These are phyloP conservation scores for Epichloe typhina DNA, from an alignment of 2,329 filamentous ascomycete species.

Conservation along the genomic window DNA sequence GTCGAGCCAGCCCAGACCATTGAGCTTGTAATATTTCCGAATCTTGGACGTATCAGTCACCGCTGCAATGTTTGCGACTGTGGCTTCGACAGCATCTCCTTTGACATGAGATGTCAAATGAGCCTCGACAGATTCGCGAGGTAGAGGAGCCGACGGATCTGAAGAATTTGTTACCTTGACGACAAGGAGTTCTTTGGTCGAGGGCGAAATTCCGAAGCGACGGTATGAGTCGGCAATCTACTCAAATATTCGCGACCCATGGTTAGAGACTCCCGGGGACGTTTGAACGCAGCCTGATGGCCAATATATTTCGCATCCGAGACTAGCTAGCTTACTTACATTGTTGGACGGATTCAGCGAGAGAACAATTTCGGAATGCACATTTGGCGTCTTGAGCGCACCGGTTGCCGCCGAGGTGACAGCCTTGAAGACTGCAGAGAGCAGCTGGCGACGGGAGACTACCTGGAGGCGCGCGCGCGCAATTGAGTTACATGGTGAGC, in stretches of 20 bases:
- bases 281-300: neutral
- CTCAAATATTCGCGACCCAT: neutral
- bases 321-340: constrained; percentile 38
- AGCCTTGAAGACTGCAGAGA: constrained; percentile 68
- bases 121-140: constrained; percentile 33
- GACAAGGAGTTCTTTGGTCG: constrained; percentile 59
- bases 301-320: neutral
- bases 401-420: constrained; percentile 49
- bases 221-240: constrained; percentile 89
- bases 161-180: constrained; percentile 58
- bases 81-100: constrained; percentile 45
- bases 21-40: constrained; percentile 78
- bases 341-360: constrained; percentile 73
- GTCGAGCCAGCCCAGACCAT: constrained; percentile 40
- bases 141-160: constrained; percentile 23
- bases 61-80: constrained; percentile 46
- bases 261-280: neutral
- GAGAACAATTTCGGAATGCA: constrained; percentile 81
- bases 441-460: constrained; percentile 56
- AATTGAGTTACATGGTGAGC: neutral
- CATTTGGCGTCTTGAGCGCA: constrained; percentile 63
- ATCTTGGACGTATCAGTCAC: constrained; percentile 56
- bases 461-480: constrained; percentile 34
- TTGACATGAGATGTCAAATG: constrained; percentile 52
- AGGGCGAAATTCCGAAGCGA: constrained; percentile 65